A percentile compares a stretch with the other conserved stretches of the same genome.
phyloP scores from a whole-genome alignment of 345 rosid species.

The Brassica nigra region DNA sequence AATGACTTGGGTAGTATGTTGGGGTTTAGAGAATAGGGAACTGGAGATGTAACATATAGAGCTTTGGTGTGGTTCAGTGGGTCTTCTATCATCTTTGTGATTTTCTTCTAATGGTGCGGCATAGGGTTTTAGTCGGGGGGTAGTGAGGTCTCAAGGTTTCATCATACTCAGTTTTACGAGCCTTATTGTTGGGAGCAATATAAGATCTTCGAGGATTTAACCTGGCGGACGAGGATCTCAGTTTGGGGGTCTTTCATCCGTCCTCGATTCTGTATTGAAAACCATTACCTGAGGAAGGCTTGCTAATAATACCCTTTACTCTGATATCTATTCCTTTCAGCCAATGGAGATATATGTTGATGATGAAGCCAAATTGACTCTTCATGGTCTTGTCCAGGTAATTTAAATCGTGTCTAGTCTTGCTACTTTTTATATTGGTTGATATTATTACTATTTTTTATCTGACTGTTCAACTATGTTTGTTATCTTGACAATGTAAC shows the following conservation, averaged over 20 bases:
- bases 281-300: slow-evolving; percentile 62
- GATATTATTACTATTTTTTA: neutral
- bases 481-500: slow-evolving; percentile 13
- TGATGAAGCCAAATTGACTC: slow-evolving; percentile 97
- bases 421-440: neutral
- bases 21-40: neutral
- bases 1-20: slow-evolving; percentile 9
- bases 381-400: slow-evolving; percentile 99
- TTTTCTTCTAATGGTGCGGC: neutral
- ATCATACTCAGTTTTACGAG: neutral
- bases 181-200: slow-evolving; percentile 22
- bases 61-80: neutral
- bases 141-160: neutral
- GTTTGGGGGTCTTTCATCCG: slow-evolving; percentile 55
- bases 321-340: slow-evolving; percentile 87
- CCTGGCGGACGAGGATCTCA: slow-evolving; percentile 55
- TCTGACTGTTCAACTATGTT: neutral
- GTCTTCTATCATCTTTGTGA: neutral
- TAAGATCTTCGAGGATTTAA: slow-evolving; percentile 44
- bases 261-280: slow-evolving; percentile 66
- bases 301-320: slow-evolving; percentile 75
- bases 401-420: neutral
- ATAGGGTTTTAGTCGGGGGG: neutral
- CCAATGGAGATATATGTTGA: slow-evolving; percentile 99
- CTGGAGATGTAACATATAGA: neutral